Evolutionary conservation across 345 rosid species (phyloP).

Genomic region (Eucalyptus virginea): DNA sequence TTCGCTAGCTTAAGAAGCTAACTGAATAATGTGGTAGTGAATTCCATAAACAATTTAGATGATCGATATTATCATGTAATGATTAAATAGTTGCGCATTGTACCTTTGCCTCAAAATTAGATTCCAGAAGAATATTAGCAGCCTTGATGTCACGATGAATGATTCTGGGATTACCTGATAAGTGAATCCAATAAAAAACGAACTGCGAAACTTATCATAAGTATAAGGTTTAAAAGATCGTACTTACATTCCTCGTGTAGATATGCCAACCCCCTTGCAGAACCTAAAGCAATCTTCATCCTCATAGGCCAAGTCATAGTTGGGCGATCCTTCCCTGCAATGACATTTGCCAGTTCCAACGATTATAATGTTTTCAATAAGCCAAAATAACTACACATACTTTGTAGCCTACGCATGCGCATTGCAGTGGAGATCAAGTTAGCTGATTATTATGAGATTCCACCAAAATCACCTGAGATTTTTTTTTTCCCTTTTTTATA

Average conservation of each 20-base stretch:
- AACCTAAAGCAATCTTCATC: conserved; percentile 64
- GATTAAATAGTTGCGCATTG: not conserved
- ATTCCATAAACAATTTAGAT: not conserved
- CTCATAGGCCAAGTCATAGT: conserved; percentile 60
- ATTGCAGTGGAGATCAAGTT: not conserved
- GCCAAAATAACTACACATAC: not conserved
- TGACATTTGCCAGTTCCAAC: not conserved
- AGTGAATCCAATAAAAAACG: no score
- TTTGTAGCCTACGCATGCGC: not conserved
- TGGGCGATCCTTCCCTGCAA: conserved; percentile 50
- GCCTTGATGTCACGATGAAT: no score
- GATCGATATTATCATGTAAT: not conserved
- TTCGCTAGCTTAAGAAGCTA: not conserved
- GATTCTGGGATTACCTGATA: no score
- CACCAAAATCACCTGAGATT: not conserved
- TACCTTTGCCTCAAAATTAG: no score
- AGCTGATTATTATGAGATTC: not conserved
- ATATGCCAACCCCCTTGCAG: conserved; percentile 82
- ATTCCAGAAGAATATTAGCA: no score
- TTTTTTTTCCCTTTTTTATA: no score
- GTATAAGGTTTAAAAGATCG: not conserved
- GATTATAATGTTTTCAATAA: not conserved
- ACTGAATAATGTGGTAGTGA: not conserved
- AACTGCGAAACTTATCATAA: not conserved
- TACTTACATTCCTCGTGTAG: conserved; percentile 83